Evolutionary conservation across 805 yeast species (phyloP), one percentile per base, ranked within the genome.

Genomic region (Cephaloascus albidus): DNA sequence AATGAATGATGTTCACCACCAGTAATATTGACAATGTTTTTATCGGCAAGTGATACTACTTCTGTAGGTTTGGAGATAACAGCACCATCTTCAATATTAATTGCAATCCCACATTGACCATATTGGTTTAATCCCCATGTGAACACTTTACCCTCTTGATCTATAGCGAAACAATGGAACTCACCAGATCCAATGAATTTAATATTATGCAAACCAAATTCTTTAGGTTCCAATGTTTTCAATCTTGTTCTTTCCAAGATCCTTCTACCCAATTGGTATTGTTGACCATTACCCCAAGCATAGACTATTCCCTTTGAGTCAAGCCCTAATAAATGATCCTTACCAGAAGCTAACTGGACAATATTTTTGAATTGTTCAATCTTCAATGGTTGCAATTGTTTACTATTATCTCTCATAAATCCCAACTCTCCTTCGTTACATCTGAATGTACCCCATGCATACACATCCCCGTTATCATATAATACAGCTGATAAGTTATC

Each of bases 201-300:
- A 47, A 90, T 75, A 48, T 85, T 78, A 50, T 77, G 81, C 44
- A 93, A 70, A 0, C 95, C 95, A 54, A 89, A 80, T 43, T 83
- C 82, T 50, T 88, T 78, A 36, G 95, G 95, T 44, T 81, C 89
- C 39, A 85, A 67, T 2, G 87, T 76, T 43, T 78, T 73, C 52
- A 72, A 72, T 60, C 84, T 73, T 48, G 80, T 86, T 62, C 85
- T 85, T 62, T 78, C 97, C 60, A 80, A 54, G 18, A 89, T 78
- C 52, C 80, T 81, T 53, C 96, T 76, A 18, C 97, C 99, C 47
- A 93, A 70, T 64, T 93, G 97, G 60, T 70, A 78, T 53, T 86
- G 95, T 52, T 89, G 95, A 19, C 97, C 96, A 56, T 86, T 85
- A 48, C 99, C 99, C 98, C 98, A 93, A 0, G 97, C 89, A 54